Base-by-base conservation (phyloP, 768 basidiomycete genomes). In the Boletus bicolor region DNA sequence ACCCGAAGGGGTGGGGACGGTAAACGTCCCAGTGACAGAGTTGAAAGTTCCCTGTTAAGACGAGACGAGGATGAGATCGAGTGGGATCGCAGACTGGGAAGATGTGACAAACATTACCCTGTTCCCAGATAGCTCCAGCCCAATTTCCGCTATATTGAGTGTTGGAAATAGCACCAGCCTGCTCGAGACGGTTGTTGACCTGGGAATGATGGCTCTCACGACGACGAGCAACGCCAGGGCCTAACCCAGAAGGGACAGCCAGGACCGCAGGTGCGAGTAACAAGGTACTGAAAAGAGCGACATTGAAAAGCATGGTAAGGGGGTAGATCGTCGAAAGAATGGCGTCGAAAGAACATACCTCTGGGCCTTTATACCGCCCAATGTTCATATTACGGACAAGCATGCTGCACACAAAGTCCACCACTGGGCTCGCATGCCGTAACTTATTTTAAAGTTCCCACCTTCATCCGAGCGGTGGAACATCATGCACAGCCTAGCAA, bases 1-100 rank as follows among this genome's bases (percentile, higher is more conserved):
- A 26, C 60, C 60, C 7, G 41, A 47, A 30, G 45, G 43, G 15
- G 32, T 41, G 12, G 60, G 54, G 4, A 49, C 52, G 4, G 49
- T 54, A n/a, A 62, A 49, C 2, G 55, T 62, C 10, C 55, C 55
- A 10, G 55, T 51, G 17, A 61, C 51, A 12, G 12, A 26, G n/a
- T 24, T 49, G 38, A 62, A 53, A 9, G 49, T 62, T 15, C n/a
- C 38, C 60, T 62, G 19, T 42, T 12, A 14, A 5, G 46, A 30
- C 4, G 15, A 51, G n/a, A 8, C 8, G 17, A 19, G 4, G 17
- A 52, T 58, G 41, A 62, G 41, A 15, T 43, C 44, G 30, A 34
- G 26, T 24, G 21, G 4, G 11, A 49, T 28, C 24, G 12, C n/a
- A 30, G 37, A 28, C 15, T n/a, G n/a, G 7, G 32, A 44, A 55